These are phyloP conservation scores for Smallanthus sonchifolius DNA, from an alignment of 129 eudicot species.

Conservation along the genomic window DNA sequence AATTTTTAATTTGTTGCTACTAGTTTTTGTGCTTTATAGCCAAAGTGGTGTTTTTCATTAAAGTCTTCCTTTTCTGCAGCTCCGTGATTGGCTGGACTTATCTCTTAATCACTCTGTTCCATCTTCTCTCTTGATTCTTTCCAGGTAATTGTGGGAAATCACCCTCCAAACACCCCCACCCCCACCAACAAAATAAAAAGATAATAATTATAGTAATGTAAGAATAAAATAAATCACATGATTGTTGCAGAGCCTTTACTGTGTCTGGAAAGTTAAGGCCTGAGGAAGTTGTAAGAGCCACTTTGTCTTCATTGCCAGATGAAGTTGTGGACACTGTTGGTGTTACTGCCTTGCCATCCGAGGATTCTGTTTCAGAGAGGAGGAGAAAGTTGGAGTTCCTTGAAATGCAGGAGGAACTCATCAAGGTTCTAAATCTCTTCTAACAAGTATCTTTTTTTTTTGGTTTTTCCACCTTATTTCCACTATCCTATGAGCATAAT, in stretches of 20 bases:
- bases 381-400: conserved; percentile 91
- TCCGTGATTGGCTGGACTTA: conserved; percentile 92
- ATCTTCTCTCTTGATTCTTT: conserved; percentile 89
- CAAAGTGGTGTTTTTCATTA: background rate
- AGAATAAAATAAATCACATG: background rate
- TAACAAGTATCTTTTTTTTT: too few species aligned
- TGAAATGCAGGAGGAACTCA: conserved; percentile 96
- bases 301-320: conserved; percentile 94
- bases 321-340: conserved; percentile 98
- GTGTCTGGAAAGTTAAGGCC: conserved; percentile 88
- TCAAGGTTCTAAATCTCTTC: conserved; percentile 55
- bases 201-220: background rate
- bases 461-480: background rate
- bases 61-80: conserved; percentile 43
- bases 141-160: conserved; percentile 50
- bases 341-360: conserved; percentile 75
- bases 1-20: background rate
- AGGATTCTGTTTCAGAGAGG: conserved; percentile 92
- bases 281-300: conserved; percentile 87
- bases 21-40: conserved; percentile 1
- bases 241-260: conserved; percentile 64
- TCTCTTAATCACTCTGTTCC: conserved; percentile 97
- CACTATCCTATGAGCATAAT: background rate
- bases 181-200: background rate
- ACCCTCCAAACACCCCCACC: background rate